Evolutionary conservation across 108 stramenopile species (phyloP), one percentile per base, ranked within the genome.

Genomic region (Cyclotella distinguenda): DNA sequence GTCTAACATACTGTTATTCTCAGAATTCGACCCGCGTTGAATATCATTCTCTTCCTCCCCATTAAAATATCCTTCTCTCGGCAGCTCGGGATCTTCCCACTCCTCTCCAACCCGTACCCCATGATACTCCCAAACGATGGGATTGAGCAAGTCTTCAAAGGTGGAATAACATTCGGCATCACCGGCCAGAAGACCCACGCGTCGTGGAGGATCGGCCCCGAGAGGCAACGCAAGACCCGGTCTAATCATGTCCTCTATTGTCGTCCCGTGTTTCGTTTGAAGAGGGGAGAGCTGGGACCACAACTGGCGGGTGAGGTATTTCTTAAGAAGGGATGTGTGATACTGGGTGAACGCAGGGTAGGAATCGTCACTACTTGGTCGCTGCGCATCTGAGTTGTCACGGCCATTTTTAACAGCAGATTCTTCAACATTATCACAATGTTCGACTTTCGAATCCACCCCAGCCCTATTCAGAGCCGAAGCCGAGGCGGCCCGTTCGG

Each of bases 161-260:
- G 82, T 67, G 0, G 75, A 47, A 64, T 93, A 96, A 27, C 89
- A 95, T 42, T 93, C 93, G 4, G 90, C 88, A 74, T 96, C 95
- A 16, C 93, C 95, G 0, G 86, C 91, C 21, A 88, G 77, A 7
- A 88, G 75, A 6, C 93, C 95, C 11, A 91, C 72, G 0, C 89
- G 82, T 6, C 92, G 89, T 30, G 90, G 92, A n/a, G 90, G 91
- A 26, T 82, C 70, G 45, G 92, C 91, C 1, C 90, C 90, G 35
- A 73, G 72, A 2, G 89, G 89, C 32, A 87, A 60, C 2, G 83
- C 57, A 0, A 86, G 55, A 0, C 87, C 90, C 1, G 82, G 80
- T 12, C 66, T 78, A 11, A 91, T 88, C 15, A 91, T 49, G 58
- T 88, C 84, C 55, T 91, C 87, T 39, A 88, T 70, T 5, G 84